Conservation (phyloP, 164 flowering plant genomes). For the Macadamia tetraphylla region DNA sequence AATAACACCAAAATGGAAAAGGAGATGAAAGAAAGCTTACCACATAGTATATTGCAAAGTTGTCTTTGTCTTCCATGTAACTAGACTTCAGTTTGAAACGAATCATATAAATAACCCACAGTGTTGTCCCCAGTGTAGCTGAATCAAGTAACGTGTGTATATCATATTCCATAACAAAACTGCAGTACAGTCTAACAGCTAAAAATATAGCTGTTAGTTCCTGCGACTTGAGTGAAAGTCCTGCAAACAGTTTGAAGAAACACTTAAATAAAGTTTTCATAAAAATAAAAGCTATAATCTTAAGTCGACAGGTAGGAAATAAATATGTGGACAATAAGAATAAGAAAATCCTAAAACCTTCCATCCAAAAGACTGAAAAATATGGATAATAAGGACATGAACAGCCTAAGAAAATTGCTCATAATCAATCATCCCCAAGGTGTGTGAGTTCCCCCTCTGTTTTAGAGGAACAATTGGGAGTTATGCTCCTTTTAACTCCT, state of each 20-base stretch:
- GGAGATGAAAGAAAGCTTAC: constrained; percentile 12
- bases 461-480: too few species aligned
- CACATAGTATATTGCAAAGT: constrained; percentile 29
- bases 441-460: too few species aligned
- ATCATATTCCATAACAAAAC: constrained; percentile 37
- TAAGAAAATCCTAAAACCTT: neutral
- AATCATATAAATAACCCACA: constrained; percentile 37
- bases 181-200: constrained; percentile 24
- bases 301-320: too few species aligned
- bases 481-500: too few species aligned
- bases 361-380: neutral
- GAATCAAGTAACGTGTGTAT: constrained; percentile 34
- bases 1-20: neutral
- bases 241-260: constrained; percentile 6
- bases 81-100: constrained; percentile 24
- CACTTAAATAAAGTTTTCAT: neutral
- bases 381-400: too few species aligned
- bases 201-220: constrained; percentile 21
- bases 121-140: constrained; percentile 28
- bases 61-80: constrained; percentile 36
- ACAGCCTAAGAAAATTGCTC: too few species aligned
- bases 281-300: neutral
- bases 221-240: constrained; percentile 22
- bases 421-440: too few species aligned
- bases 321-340: too few species aligned